These are phyloP conservation scores for Stipa capillata DNA, from an alignment of 176 grass and related monocot genomes.

Conservation along the genomic window DNA sequence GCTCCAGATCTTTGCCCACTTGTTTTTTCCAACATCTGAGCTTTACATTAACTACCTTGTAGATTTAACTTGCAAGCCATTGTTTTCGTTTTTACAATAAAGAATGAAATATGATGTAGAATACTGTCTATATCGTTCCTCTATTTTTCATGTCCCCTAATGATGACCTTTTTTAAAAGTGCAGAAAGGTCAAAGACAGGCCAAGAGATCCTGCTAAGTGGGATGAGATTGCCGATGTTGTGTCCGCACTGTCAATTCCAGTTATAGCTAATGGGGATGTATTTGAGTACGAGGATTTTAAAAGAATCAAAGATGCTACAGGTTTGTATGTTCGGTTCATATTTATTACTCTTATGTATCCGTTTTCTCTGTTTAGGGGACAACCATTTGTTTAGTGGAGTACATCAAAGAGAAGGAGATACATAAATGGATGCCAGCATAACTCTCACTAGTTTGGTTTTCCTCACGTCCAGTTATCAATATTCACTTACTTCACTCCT, in stretches of 20 bases:
- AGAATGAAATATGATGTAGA: slow-evolving; percentile 11
- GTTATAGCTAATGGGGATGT: slow-evolving; percentile 98
- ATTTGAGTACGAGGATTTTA: slow-evolving; percentile 96
- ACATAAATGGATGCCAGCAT: neutral
- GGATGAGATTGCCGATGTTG: slow-evolving; percentile 96
- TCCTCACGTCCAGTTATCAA: neutral
- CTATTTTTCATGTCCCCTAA: neutral
- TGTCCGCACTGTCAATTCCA: slow-evolving; percentile 80
- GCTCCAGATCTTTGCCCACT: neutral
- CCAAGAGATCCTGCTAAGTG: slow-evolving; percentile 92
- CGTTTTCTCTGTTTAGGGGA: too few species aligned
- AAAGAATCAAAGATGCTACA: slow-evolving; percentile 66
- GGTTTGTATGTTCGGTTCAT: slow-evolving; percentile 32
- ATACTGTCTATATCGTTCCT: neutral
- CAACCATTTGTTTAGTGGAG: neutral
- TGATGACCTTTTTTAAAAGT: slow-evolving; percentile 10
- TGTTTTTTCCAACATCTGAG: neutral
- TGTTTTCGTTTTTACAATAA: neutral
- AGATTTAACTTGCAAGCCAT: neutral
- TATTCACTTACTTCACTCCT: neutral
- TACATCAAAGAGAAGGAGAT: neutral
- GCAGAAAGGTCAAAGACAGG: slow-evolving; percentile 89
- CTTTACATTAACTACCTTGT: neutral
- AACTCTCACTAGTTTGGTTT: neutral
- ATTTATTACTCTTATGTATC: slow-evolving; percentile 4